Evolutionary conservation across 192 early-diverging fungal genomes (phyloP).

Genomic region (Coemansia sp.): DNA sequence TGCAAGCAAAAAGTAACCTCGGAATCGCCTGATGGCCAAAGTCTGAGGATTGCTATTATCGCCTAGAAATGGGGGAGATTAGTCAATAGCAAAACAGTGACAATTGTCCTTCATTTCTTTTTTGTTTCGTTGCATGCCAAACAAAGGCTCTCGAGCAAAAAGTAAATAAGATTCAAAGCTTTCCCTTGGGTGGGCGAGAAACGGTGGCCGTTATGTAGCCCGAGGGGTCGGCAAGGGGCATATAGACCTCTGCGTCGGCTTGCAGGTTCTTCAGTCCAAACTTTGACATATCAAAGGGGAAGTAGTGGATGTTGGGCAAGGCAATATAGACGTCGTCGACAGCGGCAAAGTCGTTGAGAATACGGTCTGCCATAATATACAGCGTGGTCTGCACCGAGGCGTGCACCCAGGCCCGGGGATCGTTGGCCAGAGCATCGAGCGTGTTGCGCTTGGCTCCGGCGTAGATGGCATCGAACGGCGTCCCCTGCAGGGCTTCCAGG

Average conservation of each 20-base stretch:
- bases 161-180: slow-evolving; percentile 15
- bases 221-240: slow-evolving; percentile 72
- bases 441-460: slow-evolving; percentile 64
- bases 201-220: slow-evolving; percentile 71
- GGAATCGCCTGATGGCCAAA: too few relatives aligned
- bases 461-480: slow-evolving; percentile 59
- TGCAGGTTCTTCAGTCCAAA: slow-evolving; percentile 70
- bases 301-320: slow-evolving; percentile 77
- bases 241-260: slow-evolving; percentile 67
- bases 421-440: slow-evolving; percentile 70
- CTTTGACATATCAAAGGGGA: slow-evolving; percentile 67
- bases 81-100: too few relatives aligned
- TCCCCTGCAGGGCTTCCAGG: slow-evolving; percentile 17
- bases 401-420: slow-evolving; percentile 60
- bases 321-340: slow-evolving; percentile 64
- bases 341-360: slow-evolving; percentile 56
- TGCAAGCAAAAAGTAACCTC: too few relatives aligned
- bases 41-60: too few relatives aligned
- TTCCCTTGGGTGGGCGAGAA: slow-evolving; percentile 49
- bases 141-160: too few relatives aligned
- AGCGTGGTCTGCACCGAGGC: slow-evolving; percentile 79
- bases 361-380: slow-evolving; percentile 70
- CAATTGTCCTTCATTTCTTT: too few relatives aligned
- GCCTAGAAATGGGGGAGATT: too few relatives aligned
- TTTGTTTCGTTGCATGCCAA: too few relatives aligned